These are phyloP conservation scores for Wilcoxina mikolae DNA, from an alignment of 495 filamentous ascomycete species.

Conservation along the genomic window DNA sequence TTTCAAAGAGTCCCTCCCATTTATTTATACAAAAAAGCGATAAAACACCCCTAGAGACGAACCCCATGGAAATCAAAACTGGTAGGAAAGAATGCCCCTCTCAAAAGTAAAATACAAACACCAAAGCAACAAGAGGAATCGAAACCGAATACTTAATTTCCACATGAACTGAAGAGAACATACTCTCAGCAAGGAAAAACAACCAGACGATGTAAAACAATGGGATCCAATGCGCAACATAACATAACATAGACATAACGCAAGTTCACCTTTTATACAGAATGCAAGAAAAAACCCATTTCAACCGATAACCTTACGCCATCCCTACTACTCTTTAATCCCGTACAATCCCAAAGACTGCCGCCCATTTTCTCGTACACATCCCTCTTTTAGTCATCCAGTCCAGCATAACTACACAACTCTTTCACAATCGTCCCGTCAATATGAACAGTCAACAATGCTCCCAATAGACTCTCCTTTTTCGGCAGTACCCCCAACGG, in stretches of 20 bases:
- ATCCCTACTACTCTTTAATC: background rate
- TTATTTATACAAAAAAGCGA: conserved; percentile 6
- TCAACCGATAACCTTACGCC: conserved; percentile 6
- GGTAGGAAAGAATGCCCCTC: background rate
- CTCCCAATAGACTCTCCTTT: conserved; percentile 54
- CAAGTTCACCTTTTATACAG: conserved; percentile 2
- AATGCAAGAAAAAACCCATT: conserved; percentile 20
- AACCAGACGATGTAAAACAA: background rate
- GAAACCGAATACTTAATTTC: background rate
- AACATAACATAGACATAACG: conserved; percentile 4
- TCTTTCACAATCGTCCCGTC: conserved; percentile 51
- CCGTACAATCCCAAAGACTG: background rate
- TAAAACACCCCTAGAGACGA: background rate
- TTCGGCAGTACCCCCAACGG: conserved; percentile 53
- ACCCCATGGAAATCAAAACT: background rate
- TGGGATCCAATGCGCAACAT: background rate
- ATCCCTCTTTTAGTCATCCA: conserved; percentile 32
- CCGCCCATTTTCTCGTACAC: background rate
- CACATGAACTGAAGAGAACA: background rate
- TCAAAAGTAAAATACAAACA: background rate
- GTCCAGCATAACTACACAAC: conserved; percentile 53
- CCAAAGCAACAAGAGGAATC: background rate
- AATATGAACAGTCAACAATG: conserved; percentile 47
- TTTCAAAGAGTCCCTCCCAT: background rate
- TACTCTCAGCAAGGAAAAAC: background rate